A percentile compares a stretch with the other conserved stretches of the same genome.
These are phyloP conservation scores for Peronosclerospora sorghi DNA, from an alignment of 352 stramenopile species.

Conservation along the genomic window DNA sequence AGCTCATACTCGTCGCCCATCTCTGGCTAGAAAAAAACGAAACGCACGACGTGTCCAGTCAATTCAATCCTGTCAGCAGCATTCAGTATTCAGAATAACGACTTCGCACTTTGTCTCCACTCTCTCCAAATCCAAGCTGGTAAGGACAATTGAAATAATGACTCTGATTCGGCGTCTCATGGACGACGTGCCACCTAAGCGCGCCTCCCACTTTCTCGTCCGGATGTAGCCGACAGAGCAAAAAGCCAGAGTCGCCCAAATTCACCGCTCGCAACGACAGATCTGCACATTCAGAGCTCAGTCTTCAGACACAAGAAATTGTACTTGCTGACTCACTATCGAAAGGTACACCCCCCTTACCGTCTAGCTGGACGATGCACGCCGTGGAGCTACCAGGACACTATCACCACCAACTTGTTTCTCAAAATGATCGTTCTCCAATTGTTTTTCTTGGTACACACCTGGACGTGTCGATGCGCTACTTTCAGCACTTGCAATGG, in stretches of 20 bases:
- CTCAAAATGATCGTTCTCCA: neutral
- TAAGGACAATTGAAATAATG: constrained; percentile 97
- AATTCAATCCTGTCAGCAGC: neutral
- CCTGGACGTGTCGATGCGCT: constrained; percentile 52
- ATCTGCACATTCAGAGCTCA: constrained; percentile 18
- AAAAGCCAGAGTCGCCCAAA: constrained; percentile 90
- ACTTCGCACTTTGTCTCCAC: constrained; percentile 72
- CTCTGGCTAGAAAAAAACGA: constrained; percentile 42
- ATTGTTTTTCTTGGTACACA: constrained; percentile 5
- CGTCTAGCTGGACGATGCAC: constrained; percentile 72
- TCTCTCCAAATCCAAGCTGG: constrained; percentile 82
- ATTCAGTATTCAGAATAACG: neutral
- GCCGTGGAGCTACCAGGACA: constrained; percentile 77
- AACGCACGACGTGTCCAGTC: neutral
- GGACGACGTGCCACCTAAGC: constrained; percentile 68
- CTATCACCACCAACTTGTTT: constrained; percentile 9
- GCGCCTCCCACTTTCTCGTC: constrained; percentile 25
- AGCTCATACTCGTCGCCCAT: constrained; percentile 85
- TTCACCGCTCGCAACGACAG: constrained; percentile 77
- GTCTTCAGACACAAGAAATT: neutral
- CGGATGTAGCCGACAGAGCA: constrained; percentile 69
- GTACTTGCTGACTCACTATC: neutral
- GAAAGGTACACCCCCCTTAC: constrained; percentile 23
- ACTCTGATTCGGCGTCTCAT: constrained; percentile 84
- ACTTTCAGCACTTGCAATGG: constrained; percentile 61